phyloP scores from a whole-genome alignment of 768 basidiomycete genomes.

The Suillus clintonianus region DNA sequence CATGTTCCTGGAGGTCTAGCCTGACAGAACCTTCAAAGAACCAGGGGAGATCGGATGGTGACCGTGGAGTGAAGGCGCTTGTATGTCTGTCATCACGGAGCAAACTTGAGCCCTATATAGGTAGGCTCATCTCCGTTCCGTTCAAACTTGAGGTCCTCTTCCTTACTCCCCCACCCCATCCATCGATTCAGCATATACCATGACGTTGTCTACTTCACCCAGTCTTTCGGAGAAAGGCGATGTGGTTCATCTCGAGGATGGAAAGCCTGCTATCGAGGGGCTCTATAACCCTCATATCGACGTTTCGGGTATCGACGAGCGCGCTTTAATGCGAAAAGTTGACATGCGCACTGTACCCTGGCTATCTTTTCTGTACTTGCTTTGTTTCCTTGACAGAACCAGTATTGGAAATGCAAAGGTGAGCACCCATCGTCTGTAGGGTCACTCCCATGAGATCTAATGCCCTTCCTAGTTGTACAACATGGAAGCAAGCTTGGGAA shows the following conservation, averaged over 20 bases:
- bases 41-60: neutral
- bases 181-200: neutral
- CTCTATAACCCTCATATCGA: constrained; percentile 52
- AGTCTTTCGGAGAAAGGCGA: constrained; percentile 12
- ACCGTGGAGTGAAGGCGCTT: neutral
- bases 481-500: constrained; percentile 56
- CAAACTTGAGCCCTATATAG: neutral
- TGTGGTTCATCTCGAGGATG: constrained; percentile 8
- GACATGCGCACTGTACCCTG: constrained; percentile 68
- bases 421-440: constrained; percentile 1
- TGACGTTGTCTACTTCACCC: neutral
- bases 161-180: neutral
- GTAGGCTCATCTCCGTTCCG: neutral
- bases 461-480: constrained; percentile 55
- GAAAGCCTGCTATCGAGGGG: neutral
- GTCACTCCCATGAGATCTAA: neutral
- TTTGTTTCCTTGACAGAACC: constrained; percentile 68
- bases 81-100: neutral
- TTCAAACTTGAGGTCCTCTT: neutral
- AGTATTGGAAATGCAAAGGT: constrained; percentile 48
- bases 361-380: constrained; percentile 73
- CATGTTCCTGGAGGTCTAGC: neutral
- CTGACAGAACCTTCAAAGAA: neutral
- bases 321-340: constrained; percentile 68
- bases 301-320: constrained; percentile 63